A percentile compares a stretch with the other conserved stretches of the same genome.
These are phyloP conservation scores for Pseudisothecium myosuroides DNA, from an alignment of 225 moss, liverwort and hornwort species.

Conservation along the genomic window DNA sequence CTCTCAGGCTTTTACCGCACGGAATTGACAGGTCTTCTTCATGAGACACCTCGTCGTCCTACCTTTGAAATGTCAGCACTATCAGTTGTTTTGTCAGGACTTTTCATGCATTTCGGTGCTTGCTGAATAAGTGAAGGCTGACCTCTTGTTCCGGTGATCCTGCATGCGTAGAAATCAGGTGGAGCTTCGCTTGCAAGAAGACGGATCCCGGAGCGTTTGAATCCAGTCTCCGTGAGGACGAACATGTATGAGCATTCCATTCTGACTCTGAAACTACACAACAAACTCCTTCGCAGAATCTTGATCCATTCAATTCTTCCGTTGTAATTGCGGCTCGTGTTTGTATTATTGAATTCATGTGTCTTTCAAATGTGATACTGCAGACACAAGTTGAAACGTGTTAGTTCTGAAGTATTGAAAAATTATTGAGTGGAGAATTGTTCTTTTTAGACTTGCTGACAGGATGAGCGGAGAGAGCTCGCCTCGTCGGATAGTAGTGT, in stretches of 20 bases:
- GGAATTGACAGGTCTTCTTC: not conserved
- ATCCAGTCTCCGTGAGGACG: not conserved
- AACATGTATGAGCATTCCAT: not conserved
- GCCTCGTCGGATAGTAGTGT: conserved; percentile 11
- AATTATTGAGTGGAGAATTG: not conserved
- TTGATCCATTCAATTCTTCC: not conserved
- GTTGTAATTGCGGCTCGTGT: not conserved
- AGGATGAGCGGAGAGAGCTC: not conserved
- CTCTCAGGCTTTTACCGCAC: not conserved
- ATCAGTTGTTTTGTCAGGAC: not conserved
- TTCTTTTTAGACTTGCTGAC: not conserved
- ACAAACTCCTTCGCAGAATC: not conserved
- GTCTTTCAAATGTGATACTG: not conserved
- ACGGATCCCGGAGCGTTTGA: not conserved
- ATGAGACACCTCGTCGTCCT: not conserved
- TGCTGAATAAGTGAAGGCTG: not conserved
- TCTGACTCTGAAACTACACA: not conserved
- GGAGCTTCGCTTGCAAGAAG: not conserved
- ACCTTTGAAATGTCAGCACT: not conserved
- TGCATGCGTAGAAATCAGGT: not conserved
- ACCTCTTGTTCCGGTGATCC: not conserved
- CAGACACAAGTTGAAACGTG: not conserved
- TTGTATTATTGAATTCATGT: not conserved
- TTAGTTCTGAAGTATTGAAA: not conserved
- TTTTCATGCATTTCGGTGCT: not conserved